phyloP scores from a whole-genome alignment of 106 monocot species.

The Platanthera zijinensis region DNA sequence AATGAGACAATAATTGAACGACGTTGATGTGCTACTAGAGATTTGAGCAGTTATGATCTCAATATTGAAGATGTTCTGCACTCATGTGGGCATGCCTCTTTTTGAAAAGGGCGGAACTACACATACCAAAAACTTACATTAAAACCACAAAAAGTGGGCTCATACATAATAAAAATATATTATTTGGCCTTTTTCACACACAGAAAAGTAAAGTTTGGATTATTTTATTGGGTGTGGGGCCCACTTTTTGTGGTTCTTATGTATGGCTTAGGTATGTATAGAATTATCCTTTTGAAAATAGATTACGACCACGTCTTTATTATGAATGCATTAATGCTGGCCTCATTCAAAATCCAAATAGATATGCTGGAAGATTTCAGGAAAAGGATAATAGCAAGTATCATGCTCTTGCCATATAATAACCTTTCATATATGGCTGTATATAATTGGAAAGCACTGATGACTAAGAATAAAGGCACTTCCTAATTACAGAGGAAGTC shows the following conservation, averaged over 20 bases:
- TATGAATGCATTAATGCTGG: constrained; percentile 78
- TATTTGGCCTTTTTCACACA: too few species aligned
- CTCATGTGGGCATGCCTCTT: constrained; percentile 85
- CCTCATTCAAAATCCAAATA: constrained; percentile 42
- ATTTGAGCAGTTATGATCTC: constrained; percentile 82
- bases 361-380: constrained; percentile 50
- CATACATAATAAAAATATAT: too few species aligned
- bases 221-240: too few species aligned
- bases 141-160: too few species aligned
- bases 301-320: constrained; percentile 58
- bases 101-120: constrained; percentile 81
- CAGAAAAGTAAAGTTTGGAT: too few species aligned
- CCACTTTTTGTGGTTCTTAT: too few species aligned
- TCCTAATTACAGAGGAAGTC: too few species aligned
- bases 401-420: constrained; percentile 39
- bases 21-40: constrained; percentile 75
- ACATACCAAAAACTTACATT: constrained; percentile 73
- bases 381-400: constrained; percentile 43
- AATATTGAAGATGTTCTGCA: constrained; percentile 64
- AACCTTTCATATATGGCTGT: background rate
- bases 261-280: too few species aligned
- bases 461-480: too few species aligned
- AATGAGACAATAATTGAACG: constrained; percentile 85
- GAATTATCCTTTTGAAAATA: constrained; percentile 42
- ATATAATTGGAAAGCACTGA: too few species aligned